These are phyloP conservation scores for Paramecium pentaurelia DNA, from an alignment of 73 alveolate genomes.

Conservation along the genomic window DNA sequence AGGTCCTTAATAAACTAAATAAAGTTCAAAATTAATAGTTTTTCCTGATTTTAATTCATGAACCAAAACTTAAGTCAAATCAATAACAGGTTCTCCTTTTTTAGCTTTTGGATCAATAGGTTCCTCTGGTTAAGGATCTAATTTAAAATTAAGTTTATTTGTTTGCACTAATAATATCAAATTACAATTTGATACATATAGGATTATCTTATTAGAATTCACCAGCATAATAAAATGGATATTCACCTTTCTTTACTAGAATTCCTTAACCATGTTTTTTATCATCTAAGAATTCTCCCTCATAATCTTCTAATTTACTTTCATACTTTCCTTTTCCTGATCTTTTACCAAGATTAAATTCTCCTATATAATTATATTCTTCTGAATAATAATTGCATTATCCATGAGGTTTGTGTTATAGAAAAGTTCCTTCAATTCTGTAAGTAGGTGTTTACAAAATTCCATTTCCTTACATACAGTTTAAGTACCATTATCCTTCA, in stretches of 20 bases:
- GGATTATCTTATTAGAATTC: conserved; percentile 34
- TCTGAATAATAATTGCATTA: neutral
- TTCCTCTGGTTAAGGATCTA: conserved; percentile 16
- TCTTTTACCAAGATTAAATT: neutral
- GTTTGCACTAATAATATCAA: neutral
- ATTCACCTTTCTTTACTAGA: neutral
- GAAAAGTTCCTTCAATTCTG: neutral
- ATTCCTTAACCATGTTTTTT: conserved; percentile 43
- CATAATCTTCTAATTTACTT: neutral
- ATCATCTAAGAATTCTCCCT: conserved; percentile 47
- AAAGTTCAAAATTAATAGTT: neutral
- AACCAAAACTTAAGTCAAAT: neutral
- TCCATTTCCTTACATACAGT: conserved; percentile 15
- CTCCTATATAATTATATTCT: neutral
- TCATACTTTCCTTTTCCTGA: conserved; percentile 16
- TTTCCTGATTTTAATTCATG: conserved; percentile 31
- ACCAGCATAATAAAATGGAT: conserved; percentile 34
- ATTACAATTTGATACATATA: neutral
- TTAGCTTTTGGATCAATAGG: conserved; percentile 38
- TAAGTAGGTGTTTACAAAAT: neutral
- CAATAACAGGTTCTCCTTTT: conserved; percentile 31
- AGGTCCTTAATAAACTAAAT: conserved; percentile 14
- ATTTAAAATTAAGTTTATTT: neutral
- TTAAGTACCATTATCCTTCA: conserved; percentile 15
- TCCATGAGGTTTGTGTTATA: conserved; percentile 33